phyloP scores from a whole-genome alignment of 129 eudicot species.

The Tanacetum coccineum region DNA sequence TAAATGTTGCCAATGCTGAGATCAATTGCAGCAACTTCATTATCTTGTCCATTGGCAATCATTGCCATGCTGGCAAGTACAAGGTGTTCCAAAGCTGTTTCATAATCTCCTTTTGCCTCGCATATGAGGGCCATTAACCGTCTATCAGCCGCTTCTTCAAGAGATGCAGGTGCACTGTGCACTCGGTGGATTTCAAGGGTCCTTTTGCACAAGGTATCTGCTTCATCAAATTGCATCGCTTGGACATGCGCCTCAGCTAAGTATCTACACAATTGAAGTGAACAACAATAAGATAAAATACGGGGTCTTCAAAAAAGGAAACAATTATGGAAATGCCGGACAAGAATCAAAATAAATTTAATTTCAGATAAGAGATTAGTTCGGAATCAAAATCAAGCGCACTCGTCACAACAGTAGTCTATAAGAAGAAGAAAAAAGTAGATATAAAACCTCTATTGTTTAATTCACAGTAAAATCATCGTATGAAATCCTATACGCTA shows the following conservation, averaged over 20 bases:
- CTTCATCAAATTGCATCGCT: conserved; percentile 98
- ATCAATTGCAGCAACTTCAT: conserved; percentile 94
- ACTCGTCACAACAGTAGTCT: background rate
- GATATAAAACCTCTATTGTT: background rate
- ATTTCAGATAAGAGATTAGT: background rate
- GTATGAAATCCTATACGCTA: background rate
- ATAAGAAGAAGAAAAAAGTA: too few species aligned
- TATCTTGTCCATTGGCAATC: conserved; percentile 97
- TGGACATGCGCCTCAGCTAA: conserved; percentile 98
- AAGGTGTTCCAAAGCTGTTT: conserved; percentile 92
- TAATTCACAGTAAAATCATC: background rate
- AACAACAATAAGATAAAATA: background rate
- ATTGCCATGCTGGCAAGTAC: conserved; percentile 99
- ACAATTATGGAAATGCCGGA: background rate
- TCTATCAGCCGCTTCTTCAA: conserved; percentile 98
- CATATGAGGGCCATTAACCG: conserved; percentile 96
- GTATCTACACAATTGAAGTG: conserved; percentile 49
- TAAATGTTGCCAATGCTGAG: conserved; percentile 95
- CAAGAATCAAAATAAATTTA: background rate
- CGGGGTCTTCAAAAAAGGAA: background rate
- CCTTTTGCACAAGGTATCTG: conserved; percentile 72
- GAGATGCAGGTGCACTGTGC: conserved; percentile 95
- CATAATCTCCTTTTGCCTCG: conserved; percentile 93
- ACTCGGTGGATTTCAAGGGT: conserved; percentile 95
- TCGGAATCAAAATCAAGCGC: background rate